Evolutionary conservation across 1,139 yeast species (phyloP).

Genomic region (Saccharomyces hybrid): DNA sequence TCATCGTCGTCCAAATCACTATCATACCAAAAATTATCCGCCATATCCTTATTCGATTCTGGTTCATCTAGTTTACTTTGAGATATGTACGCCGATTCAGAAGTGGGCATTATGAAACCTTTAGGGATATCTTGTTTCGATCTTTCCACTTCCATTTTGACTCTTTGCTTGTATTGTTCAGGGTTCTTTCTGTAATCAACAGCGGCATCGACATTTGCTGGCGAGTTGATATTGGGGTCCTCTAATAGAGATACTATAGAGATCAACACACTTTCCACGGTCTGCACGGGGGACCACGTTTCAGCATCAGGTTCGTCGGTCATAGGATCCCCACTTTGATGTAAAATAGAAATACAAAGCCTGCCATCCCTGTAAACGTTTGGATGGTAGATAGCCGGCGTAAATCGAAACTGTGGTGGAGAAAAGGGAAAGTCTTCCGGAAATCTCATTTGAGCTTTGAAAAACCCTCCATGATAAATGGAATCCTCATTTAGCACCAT

Average conservation of each 20-base stretch:
- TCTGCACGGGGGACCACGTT: conserved; percentile 95
- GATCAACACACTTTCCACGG: conserved; percentile 83
- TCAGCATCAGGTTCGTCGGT: conserved; percentile 88
- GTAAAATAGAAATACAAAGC: conserved; percentile 85
- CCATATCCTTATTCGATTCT: conserved; percentile 49
- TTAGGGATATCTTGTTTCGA: conserved; percentile 79
- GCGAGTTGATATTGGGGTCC: conserved; percentile 88
- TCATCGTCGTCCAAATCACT: conserved; percentile 38
- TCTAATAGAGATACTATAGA: conserved; percentile 84
- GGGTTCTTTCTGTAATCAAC: conserved; percentile 83
- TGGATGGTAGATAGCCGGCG: conserved; percentile 94
- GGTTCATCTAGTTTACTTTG: conserved; percentile 7
- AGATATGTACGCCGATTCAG: conserved; percentile 46
- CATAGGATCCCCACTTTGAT: conserved; percentile 82
- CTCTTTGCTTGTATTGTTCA: conserved; percentile 71
- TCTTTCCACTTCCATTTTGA: conserved; percentile 73
- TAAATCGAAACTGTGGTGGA: conserved; percentile 87
- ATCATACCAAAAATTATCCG: conserved; percentile 84
- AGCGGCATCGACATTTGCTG: conserved; percentile 96
- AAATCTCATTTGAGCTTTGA: conserved; percentile 89
- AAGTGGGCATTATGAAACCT: conserved; percentile 75
- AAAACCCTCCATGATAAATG: conserved; percentile 91
- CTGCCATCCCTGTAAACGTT: conserved; percentile 91
- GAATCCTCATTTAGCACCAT: conserved; percentile 88
- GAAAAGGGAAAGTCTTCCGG: conserved; percentile 86